A percentile compares a stretch with the other conserved stretches of the same genome.
Evolutionary conservation across 495 filamentous ascomycete genomes (phyloP).

Genomic region (Tuber borchii): DNA sequence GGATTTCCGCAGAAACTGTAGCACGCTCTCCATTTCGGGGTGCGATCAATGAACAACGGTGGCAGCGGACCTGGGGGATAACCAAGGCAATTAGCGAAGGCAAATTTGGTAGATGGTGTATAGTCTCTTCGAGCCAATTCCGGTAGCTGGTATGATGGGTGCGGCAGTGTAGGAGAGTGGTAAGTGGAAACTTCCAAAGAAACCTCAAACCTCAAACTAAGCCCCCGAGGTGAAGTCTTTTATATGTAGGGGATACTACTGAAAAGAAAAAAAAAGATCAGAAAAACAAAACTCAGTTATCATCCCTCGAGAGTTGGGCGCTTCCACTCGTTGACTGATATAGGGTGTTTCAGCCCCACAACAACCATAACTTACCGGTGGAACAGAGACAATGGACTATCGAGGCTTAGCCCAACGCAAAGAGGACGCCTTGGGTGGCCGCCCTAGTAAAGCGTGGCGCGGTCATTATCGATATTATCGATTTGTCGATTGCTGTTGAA

Average conservation of each 20-base stretch:
- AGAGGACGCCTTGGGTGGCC: too few relatives aligned
- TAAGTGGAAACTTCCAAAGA: not conserved
- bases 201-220: not conserved
- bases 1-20: slow-evolving; percentile 24
- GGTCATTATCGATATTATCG: too few relatives aligned
- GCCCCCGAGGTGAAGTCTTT: not conserved
- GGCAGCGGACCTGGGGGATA: not conserved
- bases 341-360: too few relatives aligned
- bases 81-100: not conserved
- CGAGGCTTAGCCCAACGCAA: too few relatives aligned
- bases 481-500: too few relatives aligned
- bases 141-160: not conserved
- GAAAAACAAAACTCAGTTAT: too few relatives aligned
- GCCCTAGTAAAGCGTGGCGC: too few relatives aligned
- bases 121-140: not conserved
- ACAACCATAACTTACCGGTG: too few relatives aligned
- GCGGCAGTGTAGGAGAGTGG: not conserved
- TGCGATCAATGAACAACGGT: not conserved
- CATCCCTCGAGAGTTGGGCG: too few relatives aligned
- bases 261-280: too few relatives aligned
- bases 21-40: slow-evolving; percentile 10
- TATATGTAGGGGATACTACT: not conserved
- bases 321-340: too few relatives aligned
- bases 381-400: too few relatives aligned
- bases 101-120: not conserved